Base-by-base conservation (phyloP, 352 stramenopile genomes). In the Phytophthora lateralis region DNA sequence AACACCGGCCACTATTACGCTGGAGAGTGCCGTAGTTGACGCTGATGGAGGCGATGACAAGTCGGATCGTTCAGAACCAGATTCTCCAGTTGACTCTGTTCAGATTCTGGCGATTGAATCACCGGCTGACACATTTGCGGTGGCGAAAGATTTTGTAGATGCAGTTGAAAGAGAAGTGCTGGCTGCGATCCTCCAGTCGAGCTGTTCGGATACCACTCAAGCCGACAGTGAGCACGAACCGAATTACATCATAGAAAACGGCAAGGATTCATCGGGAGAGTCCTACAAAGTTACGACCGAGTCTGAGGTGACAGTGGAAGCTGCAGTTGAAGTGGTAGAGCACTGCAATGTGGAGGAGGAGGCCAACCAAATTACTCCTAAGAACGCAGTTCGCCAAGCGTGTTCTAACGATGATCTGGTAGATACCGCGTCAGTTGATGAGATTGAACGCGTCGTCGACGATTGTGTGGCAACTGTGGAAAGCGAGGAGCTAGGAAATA, bases 131-230 rank as follows among this genome's bases (percentile, higher is more conserved):
- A 56, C 35, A 4, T 42, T 52, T 18, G 14, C 17, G 5, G 20
- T 70, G 9, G 62, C 55, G 21, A 54, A 29, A 46, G 39, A 47
- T 17, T 60, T 69, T 51, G 49, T 70, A 2, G 35, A 39, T 6
- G 17, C 44, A 4, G 14, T 65, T 20, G 55, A 65, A 35, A 43
- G 11, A 5, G 47, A 56, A 56, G 55, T 55, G 2, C 11, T 70
- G 27, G 34, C 45, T 55, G 48, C 55, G 45, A 26, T 64, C 17
- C 11, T 64, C 3, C 9, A 15, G 11, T 60, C 35, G 27, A 24
- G 3, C 6, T 41, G 6, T 27, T 21, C 12, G 5, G 47, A 41
- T 26, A 15, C 24, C 1, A 32, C 26, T 11, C 44, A 55, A 53
- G 14, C 10, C n/a, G n/a, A n/a, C 12, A 32, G 15, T 2, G 43